Conservation (phyloP, 1,284 basidiomycete genomes). For the Naganishia cerealis region DNA sequence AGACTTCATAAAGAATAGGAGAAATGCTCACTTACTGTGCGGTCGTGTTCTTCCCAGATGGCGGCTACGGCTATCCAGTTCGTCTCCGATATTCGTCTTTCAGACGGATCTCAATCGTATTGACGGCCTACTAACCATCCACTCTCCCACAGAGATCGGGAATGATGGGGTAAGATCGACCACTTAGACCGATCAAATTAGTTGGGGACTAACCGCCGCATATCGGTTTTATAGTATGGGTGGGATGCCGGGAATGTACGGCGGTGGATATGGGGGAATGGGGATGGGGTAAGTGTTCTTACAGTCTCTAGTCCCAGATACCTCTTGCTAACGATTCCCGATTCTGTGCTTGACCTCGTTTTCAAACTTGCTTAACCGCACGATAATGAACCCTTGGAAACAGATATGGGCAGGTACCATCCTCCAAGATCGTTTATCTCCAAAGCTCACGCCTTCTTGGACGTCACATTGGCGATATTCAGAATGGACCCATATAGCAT, state of each 20-base stretch:
- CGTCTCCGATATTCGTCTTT: not conserved
- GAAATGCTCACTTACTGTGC: not conserved
- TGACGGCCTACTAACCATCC: not conserved
- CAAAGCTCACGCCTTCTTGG: not conserved
- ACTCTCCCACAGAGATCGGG: constrained; percentile 7
- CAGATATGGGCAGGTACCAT: constrained; percentile 7
- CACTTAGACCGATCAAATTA: not conserved
- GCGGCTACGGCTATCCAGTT: constrained; percentile 25
- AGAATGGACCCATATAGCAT: constrained; percentile 31
- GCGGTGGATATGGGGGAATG: constrained; percentile 3
- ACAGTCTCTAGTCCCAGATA: not conserved
- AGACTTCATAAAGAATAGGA: not conserved
- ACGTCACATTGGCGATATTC: too few species aligned
- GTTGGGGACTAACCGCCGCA: not conserved
- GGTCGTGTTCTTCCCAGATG: not conserved
- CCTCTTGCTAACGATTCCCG: not conserved
- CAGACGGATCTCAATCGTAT: not conserved
- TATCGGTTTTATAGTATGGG: constrained; percentile 11
- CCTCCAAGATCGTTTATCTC: not conserved
- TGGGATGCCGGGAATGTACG: constrained; percentile 26
- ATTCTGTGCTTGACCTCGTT: not conserved
- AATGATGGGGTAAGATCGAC: constrained; percentile 2
- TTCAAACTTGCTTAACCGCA: not conserved
- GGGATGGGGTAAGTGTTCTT: constrained; percentile 22
- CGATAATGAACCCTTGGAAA: not conserved